Base-by-base conservation (phyloP, 495 filamentous ascomycete species). In the Lophiostoma macrostomum region DNA sequence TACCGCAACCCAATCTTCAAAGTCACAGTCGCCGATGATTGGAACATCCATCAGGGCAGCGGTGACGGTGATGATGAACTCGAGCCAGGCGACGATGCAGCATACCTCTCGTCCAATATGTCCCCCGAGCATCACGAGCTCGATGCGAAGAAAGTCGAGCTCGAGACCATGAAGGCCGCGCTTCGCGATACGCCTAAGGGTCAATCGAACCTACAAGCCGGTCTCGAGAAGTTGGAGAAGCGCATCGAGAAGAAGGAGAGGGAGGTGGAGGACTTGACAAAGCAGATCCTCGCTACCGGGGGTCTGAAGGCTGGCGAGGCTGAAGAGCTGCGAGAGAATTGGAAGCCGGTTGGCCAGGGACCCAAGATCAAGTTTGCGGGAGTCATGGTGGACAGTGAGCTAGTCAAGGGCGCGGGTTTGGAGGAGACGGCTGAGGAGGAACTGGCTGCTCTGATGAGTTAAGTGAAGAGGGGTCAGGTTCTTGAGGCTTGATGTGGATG, bases 1-100 rank as follows among this genome's bases (percentile, higher is more conserved):
- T 64, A 43, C 45, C 23, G 27, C 18, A 64, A 64, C 35, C 60
- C 60, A n/a, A 31, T 32, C 4, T 56, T 53, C 42, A 51, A 19
- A 20, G 20, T 53, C 29, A 16, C 25, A 13, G 14, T 14, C 38
- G 8, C 46, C 16, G 19, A 20, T 11, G 31, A 5, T 16, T 20
- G n/a, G 43, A 47, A 1, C 22, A 50, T 5, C 20, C 46, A 12
- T 34, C 22, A 23, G 29, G 7, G n/a, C 39, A 5, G 5, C 13
- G 4, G 16, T 8, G n/a, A n/a, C n/a, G n/a, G n/a, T n/a, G n/a
- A n/a, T 27, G 20, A 20, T 4, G 22, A 46, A 3, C n/a, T 19
- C 37, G 4, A 50, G 19, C 30, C 36, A 11, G 31, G n/a, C 16
- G 41, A 30, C n/a, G 27, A 32, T n/a, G 25, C 39, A 20, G 29